Evolutionary conservation across 2,329 filamentous ascomycete species (phyloP), one percentile per base, ranked within the genome.

Genomic region (Lizonia empirigonia): DNA sequence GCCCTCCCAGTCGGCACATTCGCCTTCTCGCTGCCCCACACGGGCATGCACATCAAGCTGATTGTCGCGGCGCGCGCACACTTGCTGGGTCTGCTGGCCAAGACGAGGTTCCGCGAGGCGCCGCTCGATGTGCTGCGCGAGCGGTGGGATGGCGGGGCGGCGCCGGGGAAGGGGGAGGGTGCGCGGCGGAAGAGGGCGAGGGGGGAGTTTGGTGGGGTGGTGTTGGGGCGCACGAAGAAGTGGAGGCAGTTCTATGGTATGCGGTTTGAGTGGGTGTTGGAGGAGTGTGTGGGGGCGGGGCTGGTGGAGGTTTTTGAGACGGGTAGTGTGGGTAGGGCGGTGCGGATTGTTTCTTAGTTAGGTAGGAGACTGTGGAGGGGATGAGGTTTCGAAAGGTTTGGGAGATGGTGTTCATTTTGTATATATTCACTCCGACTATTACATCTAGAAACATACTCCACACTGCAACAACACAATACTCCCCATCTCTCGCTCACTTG

Each of bases 281-380:
- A 82, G 32, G 87, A 91, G 69, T 88, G 86, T 34, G 78, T 89
- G 19, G 89, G 88, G 0, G 78, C 85, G 22, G 89, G 89, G 1
- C 65, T 87, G 13, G 80, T 91, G 4, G 88, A 92, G 71, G 74
- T 89, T 12, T 92, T 92, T 69, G 83, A 90, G 64, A 91, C 88
- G 10, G 80, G 85, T 12, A 88, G 84, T 62, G 86, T 91, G n/a
- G 88, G 88, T 1, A 78, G 82, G 53, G 88, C 84, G 9, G 80
- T 90, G 1, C 66, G 76, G 15, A n/a, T 54, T 24, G 38, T 34
- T 13, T 27, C 23, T 22, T 46, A 13, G 24, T 27, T 47, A n/a
- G n/a, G n/a, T n/a, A n/a, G n/a, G n/a, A n/a, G n/a, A n/a, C n/a
- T n/a, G n/a, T n/a, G n/a, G n/a, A n/a, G n/a, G n/a, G n/a, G n/a